Conservation (phyloP, 345 rosid genomes). For the Hypericum androsaemum region DNA sequence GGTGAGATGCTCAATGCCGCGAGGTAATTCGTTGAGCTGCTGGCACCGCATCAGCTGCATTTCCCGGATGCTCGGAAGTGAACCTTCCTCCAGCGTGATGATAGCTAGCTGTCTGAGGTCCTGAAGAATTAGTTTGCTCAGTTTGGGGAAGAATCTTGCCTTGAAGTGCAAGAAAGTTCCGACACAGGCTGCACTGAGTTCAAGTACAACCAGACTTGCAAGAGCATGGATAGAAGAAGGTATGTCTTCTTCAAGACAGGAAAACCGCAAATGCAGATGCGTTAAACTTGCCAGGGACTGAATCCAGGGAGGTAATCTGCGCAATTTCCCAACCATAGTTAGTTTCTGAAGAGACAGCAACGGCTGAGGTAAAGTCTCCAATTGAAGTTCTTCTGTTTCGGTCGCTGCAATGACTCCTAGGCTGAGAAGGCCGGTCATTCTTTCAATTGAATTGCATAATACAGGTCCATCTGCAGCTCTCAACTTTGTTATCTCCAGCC, state of each 20-base stretch:
- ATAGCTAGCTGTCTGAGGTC: slow-evolving; percentile 13
- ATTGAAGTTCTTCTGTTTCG: slow-evolving; percentile 16
- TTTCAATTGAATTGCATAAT: slow-evolving; percentile 20
- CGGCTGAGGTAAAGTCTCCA: slow-evolving; percentile 15
- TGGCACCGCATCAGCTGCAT: slow-evolving; percentile 12
- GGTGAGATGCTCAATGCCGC: slow-evolving; percentile 12
- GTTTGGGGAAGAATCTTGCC: slow-evolving; percentile 18
- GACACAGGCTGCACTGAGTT: slow-evolving; percentile 16
- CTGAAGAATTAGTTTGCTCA: slow-evolving; percentile 11
- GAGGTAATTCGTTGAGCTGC: slow-evolving; percentile 14
- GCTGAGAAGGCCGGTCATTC: slow-evolving; percentile 14
- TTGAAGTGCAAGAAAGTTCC: slow-evolving; percentile 17
- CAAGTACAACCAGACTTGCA: slow-evolving; percentile 15
- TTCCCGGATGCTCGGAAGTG: slow-evolving; percentile 18
- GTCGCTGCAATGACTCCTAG: slow-evolving; percentile 13
- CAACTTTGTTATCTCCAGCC: slow-evolving; percentile 20
- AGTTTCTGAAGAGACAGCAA: slow-evolving; percentile 22
- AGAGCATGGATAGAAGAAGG: slow-evolving; percentile 14
- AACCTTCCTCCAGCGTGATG: slow-evolving; percentile 15
- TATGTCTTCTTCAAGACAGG: slow-evolving; percentile 13
- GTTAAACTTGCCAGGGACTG: slow-evolving; percentile 12
- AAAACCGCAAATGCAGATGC: slow-evolving; percentile 14
- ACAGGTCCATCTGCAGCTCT: slow-evolving; percentile 16
- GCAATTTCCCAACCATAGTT: slow-evolving; percentile 17
- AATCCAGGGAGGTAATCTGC: slow-evolving; percentile 18